Evolutionary conservation across 805 yeast species (phyloP), one percentile per base, ranked within the genome.

Genomic region (Yarrowia keelungensis): DNA sequence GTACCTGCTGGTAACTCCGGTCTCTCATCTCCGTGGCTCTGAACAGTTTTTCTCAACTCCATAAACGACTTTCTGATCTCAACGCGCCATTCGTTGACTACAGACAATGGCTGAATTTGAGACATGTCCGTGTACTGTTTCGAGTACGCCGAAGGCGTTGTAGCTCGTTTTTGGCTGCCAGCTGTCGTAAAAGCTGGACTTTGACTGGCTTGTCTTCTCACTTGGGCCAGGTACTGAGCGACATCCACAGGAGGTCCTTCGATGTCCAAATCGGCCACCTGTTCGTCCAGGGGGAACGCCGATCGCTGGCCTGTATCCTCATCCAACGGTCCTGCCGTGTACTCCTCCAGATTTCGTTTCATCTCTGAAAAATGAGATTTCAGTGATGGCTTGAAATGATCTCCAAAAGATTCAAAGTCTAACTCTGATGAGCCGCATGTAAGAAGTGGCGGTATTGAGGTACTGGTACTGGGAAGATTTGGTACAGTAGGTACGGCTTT

Each of bases 271-370:
- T 53, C 42, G 36, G 32, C 43, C 5, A 39, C 71, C 5, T 51
- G 51, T n/a, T 54, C 53, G 8, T 49, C 68, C n/a, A 71, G 39
- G 2, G 79, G 80, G 26, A 78, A 73, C 47, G 78, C 80, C 8
- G 75, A 68, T 12, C 75, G 69, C 69, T 76, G 78, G 19, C 78
- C 78, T 15, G 73, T 64, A 2, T 61, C 65, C 9, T 70, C 72
- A 49, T 76, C 76, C 19, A 75, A 19, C n/a, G 75, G 74, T 26
- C 75, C 76, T 1, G 73, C 62, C 22, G 70, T 65, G 51, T 59
- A 59, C 51, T 59, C 65, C 65, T 59, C 65, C 65, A 59, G 42
- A 14, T 35, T 45, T 35, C 65, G 50, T 8, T 59, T 59, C 65
- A 59, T 56, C 14, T 38, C 16, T 7, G 16, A 38, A 9, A 38